Evolutionary conservation across 768 basidiomycete genomes (phyloP).

Genomic region (Pisolithus marmoratus): DNA sequence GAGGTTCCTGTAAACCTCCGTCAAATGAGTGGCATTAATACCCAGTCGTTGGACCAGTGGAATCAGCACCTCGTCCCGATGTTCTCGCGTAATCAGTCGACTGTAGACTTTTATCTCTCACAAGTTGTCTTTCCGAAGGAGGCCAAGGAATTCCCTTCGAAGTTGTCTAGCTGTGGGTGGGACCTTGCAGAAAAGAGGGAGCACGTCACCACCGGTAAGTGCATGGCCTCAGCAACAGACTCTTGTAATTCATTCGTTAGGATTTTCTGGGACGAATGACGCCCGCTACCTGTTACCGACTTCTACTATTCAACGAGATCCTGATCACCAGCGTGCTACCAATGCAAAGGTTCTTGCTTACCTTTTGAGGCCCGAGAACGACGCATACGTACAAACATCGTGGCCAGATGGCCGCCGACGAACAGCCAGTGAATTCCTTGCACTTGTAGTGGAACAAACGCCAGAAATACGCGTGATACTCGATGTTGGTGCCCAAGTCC

Average conservation of each 20-base stretch:
- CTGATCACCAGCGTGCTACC: constrained; percentile 30
- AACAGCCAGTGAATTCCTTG: constrained; percentile 16
- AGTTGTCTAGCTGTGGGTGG: constrained; percentile 32
- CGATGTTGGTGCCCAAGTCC: constrained; percentile 54
- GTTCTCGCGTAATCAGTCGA: constrained; percentile 24
- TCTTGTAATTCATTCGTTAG: constrained; percentile 2
- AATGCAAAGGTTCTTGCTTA: constrained; percentile 37
- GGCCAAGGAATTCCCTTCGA: constrained; percentile 32
- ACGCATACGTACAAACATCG: constrained; percentile 12
- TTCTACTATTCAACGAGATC: constrained; percentile 27
- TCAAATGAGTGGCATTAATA: constrained; percentile 18
- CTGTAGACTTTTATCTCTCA: constrained; percentile 34
- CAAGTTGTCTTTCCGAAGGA: constrained; percentile 33
- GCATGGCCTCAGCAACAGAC: not conserved
- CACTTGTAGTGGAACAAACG: constrained; percentile 27
- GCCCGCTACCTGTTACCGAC: constrained; percentile 33
- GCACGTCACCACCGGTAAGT: constrained; percentile 13
- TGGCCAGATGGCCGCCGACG: constrained; percentile 10
- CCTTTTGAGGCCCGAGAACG: constrained; percentile 21
- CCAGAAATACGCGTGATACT: constrained; percentile 43
- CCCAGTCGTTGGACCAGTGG: constrained; percentile 26
- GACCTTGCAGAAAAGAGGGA: constrained; percentile 30
- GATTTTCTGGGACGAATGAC: constrained; percentile 39
- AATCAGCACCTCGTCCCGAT: constrained; percentile 15
- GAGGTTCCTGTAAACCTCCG: constrained; percentile 16